phyloP scores from a whole-genome alignment of 2,329 filamentous ascomycete genomes.

The Fusarium penzigii region DNA sequence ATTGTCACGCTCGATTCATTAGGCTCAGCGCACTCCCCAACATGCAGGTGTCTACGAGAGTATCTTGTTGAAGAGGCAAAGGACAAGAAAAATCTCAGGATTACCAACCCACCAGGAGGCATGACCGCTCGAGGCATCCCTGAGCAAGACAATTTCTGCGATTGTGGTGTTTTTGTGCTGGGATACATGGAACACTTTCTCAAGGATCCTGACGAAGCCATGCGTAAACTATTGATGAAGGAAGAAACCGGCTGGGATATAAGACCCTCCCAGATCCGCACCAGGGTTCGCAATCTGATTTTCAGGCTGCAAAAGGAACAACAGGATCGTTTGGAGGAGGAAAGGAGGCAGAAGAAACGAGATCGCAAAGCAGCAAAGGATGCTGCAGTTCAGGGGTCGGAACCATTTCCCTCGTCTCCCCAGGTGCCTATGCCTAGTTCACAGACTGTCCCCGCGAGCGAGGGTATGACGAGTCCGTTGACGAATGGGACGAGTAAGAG shows the following conservation, averaged over 20 bases:
- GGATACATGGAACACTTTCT: slow-evolving; percentile 85
- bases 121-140: slow-evolving; percentile 78
- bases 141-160: slow-evolving; percentile 77
- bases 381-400: slow-evolving; percentile 1
- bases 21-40: slow-evolving; percentile 61
- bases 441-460: slow-evolving; percentile 12
- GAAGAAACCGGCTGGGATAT: slow-evolving; percentile 55
- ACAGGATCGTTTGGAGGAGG: slow-evolving; percentile 41
- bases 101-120: slow-evolving; percentile 41
- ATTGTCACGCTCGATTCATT: slow-evolving; percentile 91
- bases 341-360: slow-evolving; percentile 39
- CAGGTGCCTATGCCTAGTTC: slow-evolving; percentile 10
- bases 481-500: slow-evolving; percentile 5
- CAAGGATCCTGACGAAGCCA: slow-evolving; percentile 69
- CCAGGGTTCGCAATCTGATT: slow-evolving; percentile 65
- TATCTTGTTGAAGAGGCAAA: slow-evolving; percentile 76
- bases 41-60: slow-evolving; percentile 68
- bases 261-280: slow-evolving; percentile 60
- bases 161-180: slow-evolving; percentile 86
- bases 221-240: slow-evolving; percentile 64
- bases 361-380: slow-evolving; percentile 32
- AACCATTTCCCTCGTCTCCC: slow-evolving; percentile 9
- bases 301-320: slow-evolving; percentile 63
- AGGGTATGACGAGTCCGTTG: slow-evolving; percentile 5
- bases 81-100: slow-evolving; percentile 53